Conservation (phyloP, 148 eudicot genomes). For the Euryodendron excelsum region DNA sequence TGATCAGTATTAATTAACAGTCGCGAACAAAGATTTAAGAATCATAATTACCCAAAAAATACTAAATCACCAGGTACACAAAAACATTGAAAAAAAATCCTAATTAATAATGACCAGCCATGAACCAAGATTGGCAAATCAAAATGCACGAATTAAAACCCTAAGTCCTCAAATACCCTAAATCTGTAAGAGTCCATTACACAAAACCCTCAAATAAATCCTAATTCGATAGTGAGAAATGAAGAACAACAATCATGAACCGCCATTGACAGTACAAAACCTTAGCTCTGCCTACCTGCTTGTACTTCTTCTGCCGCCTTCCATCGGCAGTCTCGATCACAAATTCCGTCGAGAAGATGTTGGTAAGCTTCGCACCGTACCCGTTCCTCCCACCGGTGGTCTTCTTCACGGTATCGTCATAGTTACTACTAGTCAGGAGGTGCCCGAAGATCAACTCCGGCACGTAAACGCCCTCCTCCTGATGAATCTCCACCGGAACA, state of each 20-base stretch:
- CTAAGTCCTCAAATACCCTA: neutral
- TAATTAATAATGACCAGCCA: neutral
- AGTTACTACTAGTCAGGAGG: constrained; percentile 86
- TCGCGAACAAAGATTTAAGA: too few species aligned
- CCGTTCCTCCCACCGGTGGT: constrained; percentile 99
- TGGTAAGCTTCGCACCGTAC: constrained; percentile 91
- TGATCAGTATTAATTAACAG: too few species aligned
- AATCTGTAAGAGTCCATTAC: too few species aligned
- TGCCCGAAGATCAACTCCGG: constrained; percentile 97
- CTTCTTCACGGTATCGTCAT: constrained; percentile 76
- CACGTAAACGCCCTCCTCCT: constrained; percentile 87
- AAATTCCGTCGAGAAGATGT: constrained; percentile 87
- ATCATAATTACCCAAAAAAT: too few species aligned
- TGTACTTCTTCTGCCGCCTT: constrained; percentile 65
- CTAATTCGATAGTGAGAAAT: neutral
- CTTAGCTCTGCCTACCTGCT: constrained; percentile 52
- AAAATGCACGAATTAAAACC: neutral
- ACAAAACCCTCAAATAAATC: neutral
- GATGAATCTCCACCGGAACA: constrained; percentile 84
- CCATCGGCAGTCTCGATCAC: constrained; percentile 94
- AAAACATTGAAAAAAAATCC: neutral
- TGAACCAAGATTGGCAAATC: neutral
- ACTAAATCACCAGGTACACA: too few species aligned
- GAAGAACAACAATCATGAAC: neutral
- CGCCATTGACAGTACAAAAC: neutral